Percentiles rank a stretch among this genome's conserved stretches.
These are phyloP conservation scores for Inosperma sp. DNA, from an alignment of 768 basidiomycete species.

Conservation along the genomic window DNA sequence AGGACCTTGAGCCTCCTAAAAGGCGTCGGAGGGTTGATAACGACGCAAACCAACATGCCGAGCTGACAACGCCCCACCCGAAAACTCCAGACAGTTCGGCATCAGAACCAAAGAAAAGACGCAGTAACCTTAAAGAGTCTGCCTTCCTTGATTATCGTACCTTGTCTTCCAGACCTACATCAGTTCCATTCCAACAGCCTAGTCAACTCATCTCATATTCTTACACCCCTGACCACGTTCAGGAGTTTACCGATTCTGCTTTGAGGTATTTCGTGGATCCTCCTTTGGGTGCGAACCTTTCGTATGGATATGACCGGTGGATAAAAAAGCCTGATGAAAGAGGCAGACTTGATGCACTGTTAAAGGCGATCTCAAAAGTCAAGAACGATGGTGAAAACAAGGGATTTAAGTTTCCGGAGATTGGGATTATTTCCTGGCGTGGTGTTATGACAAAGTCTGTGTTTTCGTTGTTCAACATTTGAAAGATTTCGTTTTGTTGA, in stretches of 20 bases:
- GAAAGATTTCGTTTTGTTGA: constrained; percentile 12
- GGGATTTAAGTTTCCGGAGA: constrained; percentile 32
- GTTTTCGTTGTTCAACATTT: background rate
- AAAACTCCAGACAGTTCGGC: background rate
- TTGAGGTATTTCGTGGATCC: constrained; percentile 69
- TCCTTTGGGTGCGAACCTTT: constrained; percentile 59
- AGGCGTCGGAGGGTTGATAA: no score
- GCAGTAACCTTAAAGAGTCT: background rate
- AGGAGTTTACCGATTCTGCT: constrained; percentile 64
- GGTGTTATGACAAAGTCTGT: constrained; percentile 80
- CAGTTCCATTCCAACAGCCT: constrained; percentile 63
- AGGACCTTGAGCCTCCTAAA: no score
- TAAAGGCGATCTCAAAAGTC: constrained; percentile 51
- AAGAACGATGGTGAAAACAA: constrained; percentile 29
- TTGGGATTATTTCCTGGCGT: constrained; percentile 68
- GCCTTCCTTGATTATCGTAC: constrained; percentile 16
- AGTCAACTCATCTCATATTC: constrained; percentile 68
- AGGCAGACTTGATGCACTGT: constrained; percentile 63
- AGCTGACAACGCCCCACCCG: background rate
- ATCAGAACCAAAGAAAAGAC: background rate
- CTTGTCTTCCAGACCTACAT: constrained; percentile 11
- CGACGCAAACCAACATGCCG: no score
- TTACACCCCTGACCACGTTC: constrained; percentile 50
- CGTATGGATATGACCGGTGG: constrained; percentile 73
- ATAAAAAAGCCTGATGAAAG: constrained; percentile 57